Conservation (phyloP, 2,329 filamentous ascomycete genomes). For the Sporothrix pseudoabietina region DNA sequence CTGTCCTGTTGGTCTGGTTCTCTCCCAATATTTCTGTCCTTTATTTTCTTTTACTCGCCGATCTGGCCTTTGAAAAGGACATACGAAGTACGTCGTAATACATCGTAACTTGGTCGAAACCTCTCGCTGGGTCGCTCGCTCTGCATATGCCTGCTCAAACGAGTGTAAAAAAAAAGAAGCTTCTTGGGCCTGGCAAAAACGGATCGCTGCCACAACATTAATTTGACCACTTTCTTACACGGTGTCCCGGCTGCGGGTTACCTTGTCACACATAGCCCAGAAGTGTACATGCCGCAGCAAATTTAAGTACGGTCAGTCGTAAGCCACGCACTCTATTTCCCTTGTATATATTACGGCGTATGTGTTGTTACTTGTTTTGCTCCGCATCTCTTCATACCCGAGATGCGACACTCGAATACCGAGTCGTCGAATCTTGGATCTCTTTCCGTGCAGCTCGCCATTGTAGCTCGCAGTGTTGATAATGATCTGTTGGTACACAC, state of each 20-base stretch:
- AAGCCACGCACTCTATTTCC: not conserved
- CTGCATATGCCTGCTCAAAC: not conserved
- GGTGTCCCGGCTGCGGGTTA: not conserved
- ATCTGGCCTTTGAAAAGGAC: not conserved
- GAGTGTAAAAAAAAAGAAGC: not conserved
- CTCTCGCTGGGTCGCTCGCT: not conserved
- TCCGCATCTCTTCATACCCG: not conserved
- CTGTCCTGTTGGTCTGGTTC: not conserved
- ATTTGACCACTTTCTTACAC: not conserved
- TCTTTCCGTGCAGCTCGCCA: not conserved
- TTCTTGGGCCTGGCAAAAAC: not conserved
- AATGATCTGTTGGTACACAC: not conserved
- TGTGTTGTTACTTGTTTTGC: not conserved
- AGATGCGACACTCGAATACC: not conserved
- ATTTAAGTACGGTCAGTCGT: not conserved
- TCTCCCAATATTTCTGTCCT: not conserved
- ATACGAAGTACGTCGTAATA: not conserved
- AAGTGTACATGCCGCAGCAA: not conserved
- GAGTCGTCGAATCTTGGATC: not conserved
- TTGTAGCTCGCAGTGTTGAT: not conserved
- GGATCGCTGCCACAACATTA: too few species aligned
- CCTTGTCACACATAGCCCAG: not conserved
- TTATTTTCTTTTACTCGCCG: not conserved
- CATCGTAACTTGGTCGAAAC: not conserved
- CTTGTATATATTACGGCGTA: not conserved